Conservation (phyloP, 352 stramenopile species). For the Pseudoperonospora humuli region DNA sequence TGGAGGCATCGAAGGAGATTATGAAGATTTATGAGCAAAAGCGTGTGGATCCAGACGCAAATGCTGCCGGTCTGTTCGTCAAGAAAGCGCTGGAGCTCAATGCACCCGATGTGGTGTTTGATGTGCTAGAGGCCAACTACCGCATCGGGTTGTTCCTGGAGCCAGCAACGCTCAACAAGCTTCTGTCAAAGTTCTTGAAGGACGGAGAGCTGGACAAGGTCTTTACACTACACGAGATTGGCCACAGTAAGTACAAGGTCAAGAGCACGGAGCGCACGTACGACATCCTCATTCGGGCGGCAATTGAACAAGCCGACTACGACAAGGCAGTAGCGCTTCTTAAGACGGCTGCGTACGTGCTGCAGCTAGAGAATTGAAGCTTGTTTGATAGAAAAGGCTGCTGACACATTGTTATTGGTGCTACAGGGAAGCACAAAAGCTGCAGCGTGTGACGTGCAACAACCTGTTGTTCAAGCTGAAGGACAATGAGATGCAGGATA, state of each 20-base stretch:
- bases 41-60: constrained; percentile 69
- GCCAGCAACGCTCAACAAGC: constrained; percentile 72
- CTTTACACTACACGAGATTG: constrained; percentile 69
- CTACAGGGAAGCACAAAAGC: constrained; percentile 51
- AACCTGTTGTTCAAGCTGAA: constrained; percentile 85
- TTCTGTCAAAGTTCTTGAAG: constrained; percentile 78
- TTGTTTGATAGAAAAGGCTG: not conserved
- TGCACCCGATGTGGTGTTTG: constrained; percentile 58
- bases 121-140: constrained; percentile 77
- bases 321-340: constrained; percentile 63
- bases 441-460: constrained; percentile 83
- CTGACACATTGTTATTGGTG: constrained; percentile 4
- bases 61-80: constrained; percentile 66
- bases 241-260: constrained; percentile 70
- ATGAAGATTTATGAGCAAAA: constrained; percentile 87
- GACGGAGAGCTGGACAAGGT: constrained; percentile 74
- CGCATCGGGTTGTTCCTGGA: constrained; percentile 78
- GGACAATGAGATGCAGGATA: constrained; percentile 63
- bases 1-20: constrained; percentile 75
- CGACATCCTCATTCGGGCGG: constrained; percentile 75
- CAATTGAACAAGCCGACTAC: constrained; percentile 65
- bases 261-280: constrained; percentile 80
- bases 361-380: not conserved
- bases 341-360: constrained; percentile 68
- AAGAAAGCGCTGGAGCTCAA: constrained; percentile 81